phyloP scores from a whole-genome alignment of 352 stramenopile species.

The Phytophthora sp. region DNA sequence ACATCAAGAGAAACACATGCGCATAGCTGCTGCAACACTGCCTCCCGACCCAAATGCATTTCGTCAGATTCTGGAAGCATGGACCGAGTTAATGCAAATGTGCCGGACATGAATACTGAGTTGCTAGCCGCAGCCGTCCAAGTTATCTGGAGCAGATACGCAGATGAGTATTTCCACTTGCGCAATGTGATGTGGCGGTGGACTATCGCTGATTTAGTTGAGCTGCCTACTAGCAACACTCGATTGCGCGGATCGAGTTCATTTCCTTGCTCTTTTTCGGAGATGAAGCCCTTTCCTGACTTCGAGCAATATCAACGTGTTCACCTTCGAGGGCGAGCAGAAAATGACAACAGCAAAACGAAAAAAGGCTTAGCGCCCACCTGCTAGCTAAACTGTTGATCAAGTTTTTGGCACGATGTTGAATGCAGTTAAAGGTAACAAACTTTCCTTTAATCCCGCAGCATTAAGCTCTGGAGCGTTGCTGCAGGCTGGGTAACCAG shows the following conservation, averaged over 20 bases:
- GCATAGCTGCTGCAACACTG: background rate
- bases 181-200: background rate
- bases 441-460: too few species aligned
- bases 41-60: background rate
- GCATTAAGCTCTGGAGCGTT: too few species aligned
- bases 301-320: background rate
- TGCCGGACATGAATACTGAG: background rate
- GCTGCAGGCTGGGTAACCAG: too few species aligned
- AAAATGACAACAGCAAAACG: background rate
- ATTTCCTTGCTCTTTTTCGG: background rate
- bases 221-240: conserved; percentile 2
- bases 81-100: too few species aligned
- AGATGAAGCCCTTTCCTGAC: background rate
- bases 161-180: background rate
- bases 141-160: background rate
- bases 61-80: background rate
- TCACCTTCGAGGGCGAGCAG: background rate
- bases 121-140: background rate
- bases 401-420: too few species aligned
- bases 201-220: conserved; percentile 1
- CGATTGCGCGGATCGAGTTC: conserved; percentile 8
- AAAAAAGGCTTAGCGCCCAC: too few species aligned
- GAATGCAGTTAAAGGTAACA: too few species aligned
- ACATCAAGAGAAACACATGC: too few species aligned
- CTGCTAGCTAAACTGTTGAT: too few species aligned